Base-by-base conservation (phyloP, 345 rosid species). In the Xanthoceras sorbifolium region DNA sequence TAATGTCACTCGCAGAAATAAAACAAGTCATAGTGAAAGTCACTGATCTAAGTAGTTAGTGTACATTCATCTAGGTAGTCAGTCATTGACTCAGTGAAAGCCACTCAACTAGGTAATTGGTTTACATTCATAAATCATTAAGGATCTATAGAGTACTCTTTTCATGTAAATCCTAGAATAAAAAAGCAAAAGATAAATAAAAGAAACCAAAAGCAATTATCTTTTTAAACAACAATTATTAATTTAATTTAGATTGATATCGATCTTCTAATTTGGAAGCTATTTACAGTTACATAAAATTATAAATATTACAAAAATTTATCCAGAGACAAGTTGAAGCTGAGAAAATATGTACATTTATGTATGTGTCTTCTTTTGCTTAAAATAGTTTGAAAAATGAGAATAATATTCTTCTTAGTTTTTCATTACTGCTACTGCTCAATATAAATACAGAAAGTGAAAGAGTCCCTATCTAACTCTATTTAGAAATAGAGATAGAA, bases 11-110 rank as follows among this genome's bases (percentile, higher is more conserved):
- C 32, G 31, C 38, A 59, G 52, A 17, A 54, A 20, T 42, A 67
- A 18, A 80, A 64, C 14, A 60, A 64, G 50, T 55, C 46, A 55
- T 18, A 18, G 54, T 14, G n/a, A 31, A 48, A 70, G 42, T 46
- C 70, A 50, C 32, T 38, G 6, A 38, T 74, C 50, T 69, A 40
- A 23, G 36, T 44, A 26, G 66, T 60, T 32, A 40, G 0, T 18
- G 18, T 40, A 34, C 6, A 65, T 10, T 22, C 1, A 44, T 46
- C 6, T 2, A 9, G 3, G 15, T 46, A 46, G 4, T 36, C 40
- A 69, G 44, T 55, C 46, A 64, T 18, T n/a, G n/a, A n/a, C n/a
- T n/a, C n/a, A 23, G 52, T 46, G n/a, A n/a, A 31, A 36, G 57
- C 59, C 70, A 50, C 25, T 36, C 17, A 38, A 69, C 48, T 62